Evolutionary conservation across 1,139 yeast genomes (phyloP).

Genomic region (Candida sojae): DNA sequence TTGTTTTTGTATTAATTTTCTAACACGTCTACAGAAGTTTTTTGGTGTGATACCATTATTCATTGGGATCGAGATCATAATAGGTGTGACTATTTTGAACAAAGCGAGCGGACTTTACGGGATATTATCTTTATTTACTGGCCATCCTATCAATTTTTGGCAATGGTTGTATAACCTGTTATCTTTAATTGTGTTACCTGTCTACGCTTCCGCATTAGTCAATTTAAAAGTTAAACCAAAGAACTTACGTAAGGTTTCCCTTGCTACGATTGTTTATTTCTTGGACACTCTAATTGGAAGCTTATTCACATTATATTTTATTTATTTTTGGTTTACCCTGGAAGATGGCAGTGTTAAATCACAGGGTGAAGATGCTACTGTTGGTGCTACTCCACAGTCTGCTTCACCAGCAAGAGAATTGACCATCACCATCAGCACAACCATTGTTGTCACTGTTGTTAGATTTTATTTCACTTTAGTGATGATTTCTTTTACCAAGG

Average conservation of each 20-base stretch:
- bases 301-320: conserved; percentile 72
- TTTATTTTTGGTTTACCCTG: conserved; percentile 69
- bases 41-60: conserved; percentile 71
- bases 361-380: conserved; percentile 14
- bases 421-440: conserved; percentile 60
- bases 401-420: conserved; percentile 75
- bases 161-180: conserved; percentile 82
- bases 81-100: conserved; percentile 80
- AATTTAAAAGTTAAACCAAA: conserved; percentile 33
- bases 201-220: conserved; percentile 62
- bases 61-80: conserved; percentile 81
- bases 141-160: conserved; percentile 79
- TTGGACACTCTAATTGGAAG: conserved; percentile 68
- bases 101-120: conserved; percentile 92
- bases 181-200: conserved; percentile 64
- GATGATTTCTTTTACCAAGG: conserved; percentile 59
- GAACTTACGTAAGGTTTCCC: conserved; percentile 50
- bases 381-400: conserved; percentile 46
- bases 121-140: conserved; percentile 79
- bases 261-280: conserved; percentile 63
- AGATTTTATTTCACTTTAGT: conserved; percentile 71
- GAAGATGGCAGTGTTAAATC: conserved; percentile 28
- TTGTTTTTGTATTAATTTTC: background rate
- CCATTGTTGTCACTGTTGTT: conserved; percentile 51
- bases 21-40: conserved; percentile 40